phyloP scores from a whole-genome alignment of 2,329 filamentous ascomycete species.

The Epichloe hybrida region DNA sequence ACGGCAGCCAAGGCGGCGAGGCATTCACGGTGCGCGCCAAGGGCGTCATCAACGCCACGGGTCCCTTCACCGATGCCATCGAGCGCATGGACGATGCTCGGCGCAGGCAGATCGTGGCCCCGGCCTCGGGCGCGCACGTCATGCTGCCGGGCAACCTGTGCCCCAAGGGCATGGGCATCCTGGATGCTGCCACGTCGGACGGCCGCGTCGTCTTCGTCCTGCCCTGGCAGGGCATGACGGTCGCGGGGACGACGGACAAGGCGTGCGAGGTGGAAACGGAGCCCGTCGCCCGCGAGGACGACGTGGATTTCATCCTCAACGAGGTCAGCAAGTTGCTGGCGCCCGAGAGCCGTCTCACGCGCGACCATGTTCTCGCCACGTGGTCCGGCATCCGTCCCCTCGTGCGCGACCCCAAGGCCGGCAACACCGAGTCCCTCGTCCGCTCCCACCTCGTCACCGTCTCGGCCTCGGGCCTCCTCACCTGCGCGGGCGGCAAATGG shows the following conservation, averaged over 20 bases:
- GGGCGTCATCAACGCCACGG: constrained; percentile 74
- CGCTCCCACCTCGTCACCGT: constrained; percentile 69
- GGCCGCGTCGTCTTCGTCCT: constrained; percentile 83
- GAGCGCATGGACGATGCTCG: constrained; percentile 65
- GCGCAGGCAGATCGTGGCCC: constrained; percentile 61
- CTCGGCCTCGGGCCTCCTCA: constrained; percentile 61
- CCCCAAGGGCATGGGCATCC: constrained; percentile 68
- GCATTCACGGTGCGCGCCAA: constrained; percentile 59
- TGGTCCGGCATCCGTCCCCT: constrained; percentile 73
- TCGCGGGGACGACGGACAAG: constrained; percentile 71
- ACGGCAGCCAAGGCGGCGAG: no score
- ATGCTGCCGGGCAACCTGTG: constrained; percentile 69
- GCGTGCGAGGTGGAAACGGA: constrained; percentile 54
- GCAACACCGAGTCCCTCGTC: constrained; percentile 71
- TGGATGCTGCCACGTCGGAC: constrained; percentile 69
- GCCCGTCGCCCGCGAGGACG: constrained; percentile 60
- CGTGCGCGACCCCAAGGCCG: constrained; percentile 67
- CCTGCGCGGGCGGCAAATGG: constrained; percentile 77
- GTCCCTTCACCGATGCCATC: constrained; percentile 68
- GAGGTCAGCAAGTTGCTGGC: constrained; percentile 66
- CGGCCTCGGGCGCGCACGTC: constrained; percentile 70
- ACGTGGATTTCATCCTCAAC: constrained; percentile 70
- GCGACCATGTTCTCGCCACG: constrained; percentile 63
- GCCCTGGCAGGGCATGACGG: constrained; percentile 76
- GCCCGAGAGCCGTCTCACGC: constrained; percentile 60